Conservation (phyloP, 2,329 filamentous ascomycete genomes). For the Diaporthe amygdali region DNA sequence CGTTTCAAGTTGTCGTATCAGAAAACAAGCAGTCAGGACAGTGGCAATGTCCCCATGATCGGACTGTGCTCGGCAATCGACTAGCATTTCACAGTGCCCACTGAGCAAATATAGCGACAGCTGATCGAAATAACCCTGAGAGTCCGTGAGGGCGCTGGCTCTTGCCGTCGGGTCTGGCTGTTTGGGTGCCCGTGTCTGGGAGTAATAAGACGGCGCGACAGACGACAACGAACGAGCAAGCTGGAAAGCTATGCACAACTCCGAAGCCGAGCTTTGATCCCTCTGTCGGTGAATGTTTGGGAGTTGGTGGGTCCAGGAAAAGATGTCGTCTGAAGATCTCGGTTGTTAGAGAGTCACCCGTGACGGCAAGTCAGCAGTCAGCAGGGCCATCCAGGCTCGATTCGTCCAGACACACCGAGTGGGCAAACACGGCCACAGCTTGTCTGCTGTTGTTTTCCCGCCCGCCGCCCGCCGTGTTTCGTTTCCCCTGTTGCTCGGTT, state of each 20-base stretch:
- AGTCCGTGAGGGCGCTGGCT: neutral
- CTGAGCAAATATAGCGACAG: conserved; percentile 12
- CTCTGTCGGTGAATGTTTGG: neutral
- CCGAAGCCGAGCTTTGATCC: neutral
- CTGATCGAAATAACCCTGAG: conserved; percentile 14
- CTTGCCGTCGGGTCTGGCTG: conserved; percentile 3
- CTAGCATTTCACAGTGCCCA: conserved; percentile 1
- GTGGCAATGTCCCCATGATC: conserved; percentile 1
- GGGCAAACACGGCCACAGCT: conserved; percentile 6
- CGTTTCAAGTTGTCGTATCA: conserved; percentile 21
- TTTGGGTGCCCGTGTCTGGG: neutral
- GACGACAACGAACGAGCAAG: neutral
- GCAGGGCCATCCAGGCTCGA: neutral
- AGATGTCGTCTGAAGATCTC: conserved; percentile 12
- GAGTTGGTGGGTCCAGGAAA: neutral
- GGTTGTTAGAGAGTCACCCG: conserved; percentile 14
- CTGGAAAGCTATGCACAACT: neutral
- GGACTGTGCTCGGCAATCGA: conserved; percentile 22
- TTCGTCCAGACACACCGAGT: conserved; percentile 10
- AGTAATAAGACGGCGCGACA: conserved; percentile 1
- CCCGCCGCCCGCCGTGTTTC: conserved; percentile 15
- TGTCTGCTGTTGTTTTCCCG: conserved; percentile 4
- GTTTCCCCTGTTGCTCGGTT: conserved; percentile 16
- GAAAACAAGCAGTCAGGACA: conserved; percentile 2
- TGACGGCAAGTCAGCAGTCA: conserved; percentile 6